A percentile compares a stretch with the other conserved stretches of the same genome.
These are phyloP conservation scores for Collybia mongolica DNA, from an alignment of 768 basidiomycete genomes.

Conservation along the genomic window DNA sequence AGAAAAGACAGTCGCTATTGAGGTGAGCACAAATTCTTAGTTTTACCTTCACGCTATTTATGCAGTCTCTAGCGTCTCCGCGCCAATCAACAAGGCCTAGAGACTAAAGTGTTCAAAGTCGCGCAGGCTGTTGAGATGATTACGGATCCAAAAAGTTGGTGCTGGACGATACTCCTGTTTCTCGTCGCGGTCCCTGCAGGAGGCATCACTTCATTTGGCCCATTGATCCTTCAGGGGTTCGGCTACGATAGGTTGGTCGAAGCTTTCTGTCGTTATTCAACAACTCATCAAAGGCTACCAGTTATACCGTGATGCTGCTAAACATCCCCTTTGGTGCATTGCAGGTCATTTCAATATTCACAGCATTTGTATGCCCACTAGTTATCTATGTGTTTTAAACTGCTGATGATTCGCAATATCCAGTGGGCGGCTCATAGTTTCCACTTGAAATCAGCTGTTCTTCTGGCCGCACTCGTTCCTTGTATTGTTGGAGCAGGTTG, in stretches of 20 bases:
- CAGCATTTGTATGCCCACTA: slow-evolving; percentile 23
- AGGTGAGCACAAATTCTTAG: no score
- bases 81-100: slow-evolving; percentile 33
- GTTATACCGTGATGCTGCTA: slow-evolving; percentile 29
- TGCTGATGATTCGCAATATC: background rate
- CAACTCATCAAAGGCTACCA: slow-evolving; percentile 4
- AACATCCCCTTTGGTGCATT: slow-evolving; percentile 27
- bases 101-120: slow-evolving; percentile 29
- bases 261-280: background rate
- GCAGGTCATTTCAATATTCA: slow-evolving; percentile 22
- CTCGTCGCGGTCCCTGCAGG: slow-evolving; percentile 21
- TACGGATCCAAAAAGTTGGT: slow-evolving; percentile 32
- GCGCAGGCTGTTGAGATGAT: slow-evolving; percentile 29
- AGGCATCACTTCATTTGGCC: slow-evolving; percentile 26
- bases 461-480: slow-evolving; percentile 19
- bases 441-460: slow-evolving; percentile 22
- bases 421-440: slow-evolving; percentile 27
- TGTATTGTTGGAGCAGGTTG: slow-evolving; percentile 21
- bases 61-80: slow-evolving; percentile 21
- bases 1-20: slow-evolving; percentile 26
- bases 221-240: slow-evolving; percentile 29
- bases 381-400: background rate
- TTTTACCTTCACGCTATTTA: background rate
- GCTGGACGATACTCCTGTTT: slow-evolving; percentile 27
- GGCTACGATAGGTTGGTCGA: slow-evolving; percentile 27